These are phyloP conservation scores for Auriscalpium microsporum DNA, from an alignment of 768 basidiomycete species.

Conservation along the genomic window DNA sequence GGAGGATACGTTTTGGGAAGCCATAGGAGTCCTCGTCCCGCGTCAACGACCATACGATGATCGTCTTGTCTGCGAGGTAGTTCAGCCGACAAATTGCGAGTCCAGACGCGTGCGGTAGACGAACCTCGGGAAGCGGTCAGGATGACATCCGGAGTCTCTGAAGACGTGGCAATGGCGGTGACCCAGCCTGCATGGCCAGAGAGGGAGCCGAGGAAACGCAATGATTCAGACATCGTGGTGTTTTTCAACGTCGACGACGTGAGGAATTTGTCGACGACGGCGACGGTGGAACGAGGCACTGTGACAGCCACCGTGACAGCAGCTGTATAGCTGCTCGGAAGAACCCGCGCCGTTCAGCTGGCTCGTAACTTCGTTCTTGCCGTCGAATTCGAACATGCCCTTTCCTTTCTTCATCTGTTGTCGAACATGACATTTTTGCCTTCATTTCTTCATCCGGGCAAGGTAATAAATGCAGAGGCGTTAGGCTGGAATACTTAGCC, in stretches of 20 bases:
- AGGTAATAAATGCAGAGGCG: too few relatives aligned
- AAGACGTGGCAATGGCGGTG: conserved; percentile 95
- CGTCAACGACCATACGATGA: conserved; percentile 99
- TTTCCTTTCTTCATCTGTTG: too few relatives aligned
- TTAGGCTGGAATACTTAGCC: too few relatives aligned
- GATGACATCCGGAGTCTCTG: conserved; percentile 99
- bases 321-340: conserved; percentile 13
- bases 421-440: too few relatives aligned
- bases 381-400: too few relatives aligned
- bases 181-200: conserved; percentile 96
- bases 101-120: conserved; percentile 6
- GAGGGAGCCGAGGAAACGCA: conserved; percentile 64
- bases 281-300: background rate
- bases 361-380: too few relatives aligned
- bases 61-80: conserved; percentile 78
- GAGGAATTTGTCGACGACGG: background rate
- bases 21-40: conserved; percentile 88
- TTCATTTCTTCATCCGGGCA: too few relatives aligned
- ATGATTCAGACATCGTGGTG: conserved; percentile 13
- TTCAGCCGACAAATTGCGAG: conserved; percentile 8
- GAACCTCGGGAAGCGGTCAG: conserved; percentile 95
- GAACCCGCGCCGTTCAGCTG: background rate
- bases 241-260: background rate
- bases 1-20: conserved; percentile 93
- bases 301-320: conserved; percentile 15